A percentile compares a stretch with the other conserved stretches of the same genome.
Conservation (phyloP, 148 eudicot genomes). For the Euryodendron excelsum region DNA sequence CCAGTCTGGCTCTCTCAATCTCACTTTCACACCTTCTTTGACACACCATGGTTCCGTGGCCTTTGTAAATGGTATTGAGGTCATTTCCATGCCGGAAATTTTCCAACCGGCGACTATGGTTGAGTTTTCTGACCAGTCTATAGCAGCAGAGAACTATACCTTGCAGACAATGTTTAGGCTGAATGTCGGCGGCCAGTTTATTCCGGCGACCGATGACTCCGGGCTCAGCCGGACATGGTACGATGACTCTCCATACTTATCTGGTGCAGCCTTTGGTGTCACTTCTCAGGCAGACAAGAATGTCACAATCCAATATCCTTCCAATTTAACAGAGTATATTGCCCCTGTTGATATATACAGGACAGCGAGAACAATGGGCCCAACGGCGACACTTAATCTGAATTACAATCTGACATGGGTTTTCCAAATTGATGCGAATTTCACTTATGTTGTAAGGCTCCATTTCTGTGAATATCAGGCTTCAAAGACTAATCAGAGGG, state of each 20-base stretch:
- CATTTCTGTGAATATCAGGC: slow-evolving; percentile 72
- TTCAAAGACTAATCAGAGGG: slow-evolving; percentile 52
- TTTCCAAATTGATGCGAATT: slow-evolving; percentile 57
- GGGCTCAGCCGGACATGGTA: slow-evolving; percentile 80
- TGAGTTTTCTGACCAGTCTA: slow-evolving; percentile 35
- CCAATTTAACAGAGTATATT: slow-evolving; percentile 23
- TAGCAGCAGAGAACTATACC: background rate
- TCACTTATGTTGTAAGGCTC: slow-evolving; percentile 59
- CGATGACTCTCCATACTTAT: slow-evolving; percentile 70
- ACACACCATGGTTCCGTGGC: slow-evolving; percentile 35
- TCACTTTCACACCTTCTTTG: slow-evolving; percentile 51
- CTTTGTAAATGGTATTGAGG: slow-evolving; percentile 77
- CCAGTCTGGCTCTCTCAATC: slow-evolving; percentile 22
- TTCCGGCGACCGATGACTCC: slow-evolving; percentile 56
- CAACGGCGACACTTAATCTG: slow-evolving; percentile 43
- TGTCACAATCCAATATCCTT: slow-evolving; percentile 25
- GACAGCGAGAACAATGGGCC: slow-evolving; percentile 67
- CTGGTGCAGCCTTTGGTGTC: slow-evolving; percentile 52
- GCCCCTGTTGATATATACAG: slow-evolving; percentile 67
- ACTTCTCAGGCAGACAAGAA: slow-evolving; percentile 29
- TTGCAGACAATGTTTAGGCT: slow-evolving; percentile 56
- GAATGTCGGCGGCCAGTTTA: slow-evolving; percentile 75
- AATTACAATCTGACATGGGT: slow-evolving; percentile 72
- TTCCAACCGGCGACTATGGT: slow-evolving; percentile 40
- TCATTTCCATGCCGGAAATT: slow-evolving; percentile 49